Conservation (phyloP, 2,329 filamentous ascomycete genomes). For the Alternaria panax region DNA sequence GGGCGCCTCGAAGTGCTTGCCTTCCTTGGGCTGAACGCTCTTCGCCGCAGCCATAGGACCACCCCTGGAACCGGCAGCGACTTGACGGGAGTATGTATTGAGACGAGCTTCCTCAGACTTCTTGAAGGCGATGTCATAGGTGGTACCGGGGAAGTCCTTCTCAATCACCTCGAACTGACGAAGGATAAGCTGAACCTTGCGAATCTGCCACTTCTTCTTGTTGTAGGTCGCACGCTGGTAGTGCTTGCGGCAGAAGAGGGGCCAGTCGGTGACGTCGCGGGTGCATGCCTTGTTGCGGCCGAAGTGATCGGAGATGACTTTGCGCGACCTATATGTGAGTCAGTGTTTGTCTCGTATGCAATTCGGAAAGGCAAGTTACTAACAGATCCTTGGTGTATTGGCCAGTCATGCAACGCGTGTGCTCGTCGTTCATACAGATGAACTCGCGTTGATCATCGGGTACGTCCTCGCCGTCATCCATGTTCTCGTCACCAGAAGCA, state of each 20-base stretch:
- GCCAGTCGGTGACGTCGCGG: conserved; percentile 41
- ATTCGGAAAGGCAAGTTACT: not conserved
- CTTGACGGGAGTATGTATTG: conserved; percentile 36
- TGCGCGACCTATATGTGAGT: conserved; percentile 32
- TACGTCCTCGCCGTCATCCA: conserved; percentile 11
- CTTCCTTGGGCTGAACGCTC: conserved; percentile 15
- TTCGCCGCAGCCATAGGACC: conserved; percentile 16
- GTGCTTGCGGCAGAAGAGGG: conserved; percentile 50
- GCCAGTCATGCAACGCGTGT: conserved; percentile 40
- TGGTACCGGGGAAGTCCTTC: conserved; percentile 37
- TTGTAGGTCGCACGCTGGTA: conserved; percentile 52
- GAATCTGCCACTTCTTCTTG: conserved; percentile 43
- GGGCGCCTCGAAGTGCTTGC: conserved; percentile 44
- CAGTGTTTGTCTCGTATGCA: not conserved
- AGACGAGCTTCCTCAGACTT: conserved; percentile 47
- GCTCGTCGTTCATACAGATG: conserved; percentile 43
- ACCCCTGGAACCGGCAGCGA: conserved; percentile 22
- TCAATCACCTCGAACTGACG: conserved; percentile 46
- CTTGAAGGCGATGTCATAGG: conserved; percentile 45
- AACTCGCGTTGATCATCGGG: conserved; percentile 36
- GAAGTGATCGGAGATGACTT: conserved; percentile 51
- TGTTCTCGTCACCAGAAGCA: not conserved
- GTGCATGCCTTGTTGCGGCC: conserved; percentile 51
- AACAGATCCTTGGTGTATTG: conserved; percentile 41
- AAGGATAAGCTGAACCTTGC: conserved; percentile 44